Percentiles rank a stretch among this genome's conserved stretches.
These are phyloP conservation scores for Leccinum aurantiacum DNA, from an alignment of 768 basidiomycete species.

Conservation along the genomic window DNA sequence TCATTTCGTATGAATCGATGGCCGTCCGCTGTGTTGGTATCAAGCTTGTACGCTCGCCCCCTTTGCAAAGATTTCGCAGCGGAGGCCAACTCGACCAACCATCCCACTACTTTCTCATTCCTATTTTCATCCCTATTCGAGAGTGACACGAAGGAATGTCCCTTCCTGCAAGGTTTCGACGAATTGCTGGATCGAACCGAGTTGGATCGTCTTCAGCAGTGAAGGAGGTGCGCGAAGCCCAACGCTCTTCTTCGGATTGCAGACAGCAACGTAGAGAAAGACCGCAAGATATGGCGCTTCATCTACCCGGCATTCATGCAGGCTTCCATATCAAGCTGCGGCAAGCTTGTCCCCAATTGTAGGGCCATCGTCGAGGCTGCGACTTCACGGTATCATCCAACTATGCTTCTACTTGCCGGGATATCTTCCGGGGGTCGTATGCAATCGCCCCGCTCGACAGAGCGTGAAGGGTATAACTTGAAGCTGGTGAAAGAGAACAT, in stretches of 20 bases:
- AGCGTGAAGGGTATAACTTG: conserved; percentile 46
- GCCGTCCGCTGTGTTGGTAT: conserved; percentile 59
- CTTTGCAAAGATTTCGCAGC: conserved; percentile 46
- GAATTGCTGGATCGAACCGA: conserved; percentile 65
- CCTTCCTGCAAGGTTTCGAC: conserved; percentile 60
- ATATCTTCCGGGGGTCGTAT: conserved; percentile 49
- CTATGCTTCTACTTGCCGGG: conserved; percentile 72
- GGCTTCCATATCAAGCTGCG: too few relatives aligned
- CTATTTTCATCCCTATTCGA: conserved; percentile 55
- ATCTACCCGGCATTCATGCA: conserved; percentile 58
- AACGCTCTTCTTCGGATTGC: conserved; percentile 68
- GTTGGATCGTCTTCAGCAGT: conserved; percentile 60
- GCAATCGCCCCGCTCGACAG: conserved; percentile 42
- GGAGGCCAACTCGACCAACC: conserved; percentile 30
- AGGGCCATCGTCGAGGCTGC: conserved; percentile 69
- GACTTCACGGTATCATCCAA: conserved; percentile 66
- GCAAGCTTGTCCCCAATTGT: conserved; percentile 45
- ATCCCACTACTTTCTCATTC: conserved; percentile 30
- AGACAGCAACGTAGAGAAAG: conserved; percentile 66
- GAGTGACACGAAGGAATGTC: conserved; percentile 43
- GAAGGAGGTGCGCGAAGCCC: conserved; percentile 54
- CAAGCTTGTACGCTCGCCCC: conserved; percentile 55
- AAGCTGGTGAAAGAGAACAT: conserved; percentile 58
- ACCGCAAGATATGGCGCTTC: conserved; percentile 73
- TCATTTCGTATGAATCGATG: conserved; percentile 58